phyloP scores from a whole-genome alignment of 225 moss, liverwort and hornwort species.

The Marchantia polymorpha region DNA sequence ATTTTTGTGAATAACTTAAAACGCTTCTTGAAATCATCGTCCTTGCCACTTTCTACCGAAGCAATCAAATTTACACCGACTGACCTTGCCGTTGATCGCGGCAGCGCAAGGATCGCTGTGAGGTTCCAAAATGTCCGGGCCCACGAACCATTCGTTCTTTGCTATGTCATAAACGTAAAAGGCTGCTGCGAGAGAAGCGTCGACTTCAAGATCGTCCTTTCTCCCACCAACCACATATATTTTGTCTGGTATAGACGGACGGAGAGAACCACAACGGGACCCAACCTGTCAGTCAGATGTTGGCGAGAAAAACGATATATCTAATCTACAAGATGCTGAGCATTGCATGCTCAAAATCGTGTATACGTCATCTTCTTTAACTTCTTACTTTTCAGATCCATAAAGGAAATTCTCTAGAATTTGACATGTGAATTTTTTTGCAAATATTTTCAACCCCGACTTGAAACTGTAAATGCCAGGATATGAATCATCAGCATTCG shows the following conservation, averaged over 20 bases:
- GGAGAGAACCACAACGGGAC: neutral
- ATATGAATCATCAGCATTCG: too few species aligned
- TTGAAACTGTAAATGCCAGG: too few species aligned
- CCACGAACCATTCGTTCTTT: conserved; percentile 48
- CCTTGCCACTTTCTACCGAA: too few species aligned
- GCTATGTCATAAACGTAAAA: conserved; percentile 59
- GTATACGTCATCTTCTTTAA: too few species aligned
- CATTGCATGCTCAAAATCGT: too few species aligned
- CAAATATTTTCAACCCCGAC: too few species aligned
- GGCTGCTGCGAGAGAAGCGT: conserved; percentile 23
- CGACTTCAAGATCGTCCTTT: conserved; percentile 27
- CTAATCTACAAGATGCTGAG: neutral
- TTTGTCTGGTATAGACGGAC: conserved; percentile 39
- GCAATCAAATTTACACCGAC: too few species aligned
- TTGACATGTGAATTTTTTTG: too few species aligned
- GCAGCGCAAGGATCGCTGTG: conserved; percentile 77
- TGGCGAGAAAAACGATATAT: neutral
- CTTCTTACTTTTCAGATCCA: too few species aligned
- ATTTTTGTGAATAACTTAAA: too few species aligned
- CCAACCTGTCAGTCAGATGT: neutral
- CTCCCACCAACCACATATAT: conserved; percentile 80
- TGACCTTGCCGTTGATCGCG: conserved; percentile 62
- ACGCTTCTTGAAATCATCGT: too few species aligned
- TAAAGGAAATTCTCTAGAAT: too few species aligned
- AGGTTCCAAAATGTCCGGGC: conserved; percentile 39